Evolutionary conservation across 2,329 filamentous ascomycete genomes (phyloP), one percentile per base, ranked within the genome.

Genomic region (Aspergillus sp.): DNA sequence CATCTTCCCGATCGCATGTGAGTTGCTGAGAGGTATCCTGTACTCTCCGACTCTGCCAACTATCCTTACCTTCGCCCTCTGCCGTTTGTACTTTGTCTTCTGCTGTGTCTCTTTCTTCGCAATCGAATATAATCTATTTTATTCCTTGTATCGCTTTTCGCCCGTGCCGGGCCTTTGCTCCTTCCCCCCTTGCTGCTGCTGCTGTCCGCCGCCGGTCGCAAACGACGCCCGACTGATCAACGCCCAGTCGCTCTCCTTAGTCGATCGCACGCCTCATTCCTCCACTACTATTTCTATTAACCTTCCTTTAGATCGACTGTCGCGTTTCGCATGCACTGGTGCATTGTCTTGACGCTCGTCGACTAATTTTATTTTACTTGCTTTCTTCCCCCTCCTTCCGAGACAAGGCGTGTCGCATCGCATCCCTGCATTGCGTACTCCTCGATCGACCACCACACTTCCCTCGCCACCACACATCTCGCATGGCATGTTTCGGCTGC

Each of bases 401-500:
- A 56, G 61, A 64, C 62, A 51, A 53, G 60, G 54, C 57, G 54
- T 54, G 54, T 67, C 56, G 50, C 65, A 55, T 59, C 59, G 53
- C 64, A 52, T 62, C 57, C 46, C 57, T 58, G 50, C 57, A 59
- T 61, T 61, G 59, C 54, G 51, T 58, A 49, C 45, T 28, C 54
- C 48, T 43, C 22, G 47, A 25, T 25, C 30, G 31, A 19, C 55
- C 43, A 41, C 34, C 34, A 41, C 34, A 41, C 59, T 61, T 45
- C 65, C 60, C 59, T 63, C 60, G 57, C 59, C 54, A 62, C 34
- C 34, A 46, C 59, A 63, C 62, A 66, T 69, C 59, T 79, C 78
- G 74, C 75, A 80, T 81, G 79, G 79, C 76, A 82, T 82, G 80
- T 81, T 81, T 76, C 77, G 78, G 59, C 72, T 82, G 68, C 71